These are phyloP conservation scores for Apostasia ramifera DNA, from an alignment of 106 monocot genomes.

Conservation along the genomic window DNA sequence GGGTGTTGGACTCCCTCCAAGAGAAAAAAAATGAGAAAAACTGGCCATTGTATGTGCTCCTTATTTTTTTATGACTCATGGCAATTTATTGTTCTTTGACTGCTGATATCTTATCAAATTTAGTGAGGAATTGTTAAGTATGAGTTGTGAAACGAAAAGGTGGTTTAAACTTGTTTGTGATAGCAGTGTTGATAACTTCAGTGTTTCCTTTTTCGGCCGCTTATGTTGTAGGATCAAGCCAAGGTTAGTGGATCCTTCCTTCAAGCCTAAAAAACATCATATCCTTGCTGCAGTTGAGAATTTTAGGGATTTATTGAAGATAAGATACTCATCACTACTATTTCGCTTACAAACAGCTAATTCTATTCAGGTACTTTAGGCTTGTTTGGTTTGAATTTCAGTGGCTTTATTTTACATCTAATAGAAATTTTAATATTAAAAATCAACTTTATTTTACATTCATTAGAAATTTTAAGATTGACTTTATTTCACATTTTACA, in stretches of 20 bases:
- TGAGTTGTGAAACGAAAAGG: not conserved
- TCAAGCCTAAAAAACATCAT: slow-evolving; percentile 59
- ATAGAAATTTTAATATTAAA: too few species aligned
- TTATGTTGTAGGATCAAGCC: slow-evolving; percentile 45
- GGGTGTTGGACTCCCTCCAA: slow-evolving; percentile 89
- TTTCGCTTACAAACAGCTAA: slow-evolving; percentile 64
- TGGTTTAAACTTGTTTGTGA: not conserved
- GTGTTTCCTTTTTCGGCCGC: not conserved
- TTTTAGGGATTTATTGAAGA: slow-evolving; percentile 56
- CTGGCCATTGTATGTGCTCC: slow-evolving; percentile 64
- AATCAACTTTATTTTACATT: too few species aligned
- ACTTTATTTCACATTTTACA: too few species aligned
- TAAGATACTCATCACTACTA: slow-evolving; percentile 86
- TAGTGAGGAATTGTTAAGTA: not conserved
- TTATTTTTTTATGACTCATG: not conserved
- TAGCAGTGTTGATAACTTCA: not conserved
- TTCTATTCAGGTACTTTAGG: slow-evolving; percentile 51
- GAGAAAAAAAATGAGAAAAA: slow-evolving; percentile 81
- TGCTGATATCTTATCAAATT: not conserved
- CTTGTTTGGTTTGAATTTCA: too few species aligned
- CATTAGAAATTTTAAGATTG: too few species aligned
- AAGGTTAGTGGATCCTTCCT: slow-evolving; percentile 65
- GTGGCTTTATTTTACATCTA: too few species aligned
- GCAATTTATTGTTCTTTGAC: not conserved
- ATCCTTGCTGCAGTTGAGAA: slow-evolving; percentile 64